phyloP scores from a whole-genome alignment of 2,329 filamentous ascomycete genomes.

The Incumbomyces delicatus region DNA sequence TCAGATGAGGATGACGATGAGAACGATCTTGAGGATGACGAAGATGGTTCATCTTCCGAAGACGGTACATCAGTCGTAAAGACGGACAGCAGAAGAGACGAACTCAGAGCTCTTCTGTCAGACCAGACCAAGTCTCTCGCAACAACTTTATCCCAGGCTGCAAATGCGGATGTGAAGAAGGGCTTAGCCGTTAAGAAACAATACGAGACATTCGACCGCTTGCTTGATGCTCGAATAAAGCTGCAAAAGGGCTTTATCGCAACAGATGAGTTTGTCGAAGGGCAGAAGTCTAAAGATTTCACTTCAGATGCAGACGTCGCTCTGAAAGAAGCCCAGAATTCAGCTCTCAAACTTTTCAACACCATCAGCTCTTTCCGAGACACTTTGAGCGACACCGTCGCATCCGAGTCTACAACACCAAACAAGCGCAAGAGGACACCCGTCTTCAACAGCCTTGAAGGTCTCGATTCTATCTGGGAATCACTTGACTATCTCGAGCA shows the following conservation, averaged over 20 bases:
- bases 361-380: conserved; percentile 44
- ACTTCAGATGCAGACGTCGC: conserved; percentile 29
- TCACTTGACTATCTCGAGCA: conserved; percentile 59
- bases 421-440: conserved; percentile 40
- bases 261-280: conserved; percentile 20
- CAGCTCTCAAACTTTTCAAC: conserved; percentile 75
- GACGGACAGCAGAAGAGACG: conserved; percentile 37
- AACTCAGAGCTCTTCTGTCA: conserved; percentile 56
- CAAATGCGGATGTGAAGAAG: conserved; percentile 70
- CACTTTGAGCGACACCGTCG: conserved; percentile 25
- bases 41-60: conserved; percentile 25
- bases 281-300: neutral
- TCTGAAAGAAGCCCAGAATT: conserved; percentile 71
- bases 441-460: conserved; percentile 37
- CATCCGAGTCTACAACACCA: conserved; percentile 13
- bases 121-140: conserved; percentile 54
- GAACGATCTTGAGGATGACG: conserved; percentile 23
- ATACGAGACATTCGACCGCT: conserved; percentile 72
- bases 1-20: conserved; percentile 27
- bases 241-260: conserved; percentile 83
- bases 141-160: conserved; percentile 55
- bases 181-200: conserved; percentile 79
- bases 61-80: conserved; percentile 1
- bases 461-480: conserved; percentile 61
- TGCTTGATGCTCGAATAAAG: conserved; percentile 83